Evolutionary conservation across 768 basidiomycete genomes (phyloP).

Genomic region (Hericium alpestre): DNA sequence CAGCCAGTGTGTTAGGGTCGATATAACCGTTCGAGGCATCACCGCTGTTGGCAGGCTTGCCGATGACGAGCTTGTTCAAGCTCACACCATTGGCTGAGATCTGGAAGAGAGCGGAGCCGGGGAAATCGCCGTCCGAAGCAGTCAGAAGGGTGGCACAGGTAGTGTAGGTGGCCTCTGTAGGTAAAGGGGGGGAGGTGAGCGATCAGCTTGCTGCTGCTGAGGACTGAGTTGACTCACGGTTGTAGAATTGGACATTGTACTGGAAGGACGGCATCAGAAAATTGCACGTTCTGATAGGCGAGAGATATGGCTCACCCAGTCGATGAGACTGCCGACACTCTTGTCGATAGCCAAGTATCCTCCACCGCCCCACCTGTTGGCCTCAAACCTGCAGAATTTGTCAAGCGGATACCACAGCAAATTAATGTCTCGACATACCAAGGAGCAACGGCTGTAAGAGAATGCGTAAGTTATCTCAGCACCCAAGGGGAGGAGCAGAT

Average conservation of each 20-base stretch:
- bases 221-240: conserved; percentile 14
- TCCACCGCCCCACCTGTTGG: conserved; percentile 25
- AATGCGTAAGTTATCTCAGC: neutral
- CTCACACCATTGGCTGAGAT: conserved; percentile 46
- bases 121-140: conserved; percentile 30
- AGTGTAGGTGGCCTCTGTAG: conserved; percentile 28
- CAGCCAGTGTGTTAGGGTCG: conserved; percentile 39
- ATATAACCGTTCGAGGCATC: conserved; percentile 47
- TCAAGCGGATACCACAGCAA: neutral
- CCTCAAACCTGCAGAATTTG: conserved; percentile 20
- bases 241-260: conserved; percentile 38
- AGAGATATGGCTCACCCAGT: conserved; percentile 25
- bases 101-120: conserved; percentile 36
- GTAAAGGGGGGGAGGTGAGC: neutral
- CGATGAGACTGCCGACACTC: conserved; percentile 31
- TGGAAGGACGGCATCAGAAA: conserved; percentile 5
- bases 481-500: neutral
- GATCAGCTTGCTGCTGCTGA: neutral
- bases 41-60: conserved; percentile 42
- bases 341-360: conserved; percentile 30
- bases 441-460: neutral
- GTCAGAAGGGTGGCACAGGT: conserved; percentile 28
- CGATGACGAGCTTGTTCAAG: conserved; percentile 60
- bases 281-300: neutral
- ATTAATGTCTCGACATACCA: neutral